These are phyloP conservation scores for Heliamphora exappendiculata DNA, from an alignment of 148 eudicot genomes.

Conservation along the genomic window DNA sequence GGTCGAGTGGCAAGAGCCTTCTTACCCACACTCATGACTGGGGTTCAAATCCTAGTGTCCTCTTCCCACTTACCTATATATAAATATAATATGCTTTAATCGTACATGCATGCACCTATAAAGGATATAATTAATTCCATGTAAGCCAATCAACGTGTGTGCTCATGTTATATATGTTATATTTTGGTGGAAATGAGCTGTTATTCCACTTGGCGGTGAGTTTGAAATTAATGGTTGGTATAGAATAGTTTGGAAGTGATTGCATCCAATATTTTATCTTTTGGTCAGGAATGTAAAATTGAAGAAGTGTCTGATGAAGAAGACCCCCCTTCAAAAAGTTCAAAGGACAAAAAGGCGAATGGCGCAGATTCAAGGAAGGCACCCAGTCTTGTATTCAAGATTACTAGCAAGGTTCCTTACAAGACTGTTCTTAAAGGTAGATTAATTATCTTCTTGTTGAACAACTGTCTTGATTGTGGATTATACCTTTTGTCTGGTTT, in stretches of 20 bases:
- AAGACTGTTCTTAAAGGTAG: constrained; percentile 94
- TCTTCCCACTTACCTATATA: no score
- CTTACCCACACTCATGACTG: no score
- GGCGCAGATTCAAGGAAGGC: constrained; percentile 57
- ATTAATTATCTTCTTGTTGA: background rate
- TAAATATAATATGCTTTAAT: no score
- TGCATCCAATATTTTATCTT: constrained; percentile 7
- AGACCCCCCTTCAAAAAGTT: constrained; percentile 74
- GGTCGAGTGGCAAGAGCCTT: no score
- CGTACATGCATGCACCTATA: background rate
- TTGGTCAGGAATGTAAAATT: constrained; percentile 68
- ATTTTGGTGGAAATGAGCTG: background rate
- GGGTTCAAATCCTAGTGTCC: no score
- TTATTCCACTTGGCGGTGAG: background rate
- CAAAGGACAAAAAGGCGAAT: constrained; percentile 89
- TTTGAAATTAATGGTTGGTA: background rate
- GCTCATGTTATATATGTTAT: background rate
- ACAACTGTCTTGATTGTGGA: background rate
- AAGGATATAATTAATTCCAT: background rate
- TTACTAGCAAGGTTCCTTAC: constrained; percentile 88
- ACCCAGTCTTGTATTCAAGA: constrained; percentile 66
- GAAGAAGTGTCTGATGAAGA: constrained; percentile 92
- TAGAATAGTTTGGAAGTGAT: background rate
- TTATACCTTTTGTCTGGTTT: background rate
- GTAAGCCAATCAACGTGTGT: background rate